Evolutionary conservation across 2,329 filamentous ascomycete species (phyloP), one percentile per base, ranked within the genome.

Genomic region (Venturia oleaginea): DNA sequence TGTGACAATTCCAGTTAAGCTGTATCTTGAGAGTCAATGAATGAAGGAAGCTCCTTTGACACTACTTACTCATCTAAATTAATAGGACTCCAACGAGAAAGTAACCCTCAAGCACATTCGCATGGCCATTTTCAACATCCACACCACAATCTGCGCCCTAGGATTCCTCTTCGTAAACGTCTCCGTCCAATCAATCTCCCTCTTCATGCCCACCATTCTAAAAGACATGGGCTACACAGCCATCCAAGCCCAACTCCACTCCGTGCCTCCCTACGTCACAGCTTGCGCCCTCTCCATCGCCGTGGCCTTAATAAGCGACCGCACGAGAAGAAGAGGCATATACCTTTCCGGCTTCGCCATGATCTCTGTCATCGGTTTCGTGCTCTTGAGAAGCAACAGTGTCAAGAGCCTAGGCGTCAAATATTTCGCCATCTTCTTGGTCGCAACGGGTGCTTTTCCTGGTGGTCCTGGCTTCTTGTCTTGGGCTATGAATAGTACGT

Each of bases 111-210:
- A 73, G n/a, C 80, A 86, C 67, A 68, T 85, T 55, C 81, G 79
- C 73, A 73, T 76, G 37, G 81, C 82, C 4, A 69, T 85, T 22
- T 68, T 80, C 61, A 83, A 82, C 73, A 78, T 86, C 70, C 84
- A 84, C 73, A 85, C 84, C 74, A 82, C 83, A 69, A 80, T 84
- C 48, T 85, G 82, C 70, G 82, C 81, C 1, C 69, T 80, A 5
- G 83, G 83, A 7, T 85, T 85, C 76, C 83, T 85, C 74, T 75
- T 80, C 68, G 82, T 84, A 75, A 85, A 86, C 72, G 81, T 86
- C 68, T 84, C 83, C 0, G 83, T 86, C 2, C 82, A 85, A 65
- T 73, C 74, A 32, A 74, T 76, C 40, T 73, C 74, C 1, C 68
- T 76, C 0, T 76, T 76, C 67, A 72, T 76, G 73, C 75, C 75